Percentiles rank a stretch among this genome's conserved stretches.
phyloP scores from a whole-genome alignment of 495 filamentous ascomycete genomes.

The Pseudomonodictys pantanalensis region DNA sequence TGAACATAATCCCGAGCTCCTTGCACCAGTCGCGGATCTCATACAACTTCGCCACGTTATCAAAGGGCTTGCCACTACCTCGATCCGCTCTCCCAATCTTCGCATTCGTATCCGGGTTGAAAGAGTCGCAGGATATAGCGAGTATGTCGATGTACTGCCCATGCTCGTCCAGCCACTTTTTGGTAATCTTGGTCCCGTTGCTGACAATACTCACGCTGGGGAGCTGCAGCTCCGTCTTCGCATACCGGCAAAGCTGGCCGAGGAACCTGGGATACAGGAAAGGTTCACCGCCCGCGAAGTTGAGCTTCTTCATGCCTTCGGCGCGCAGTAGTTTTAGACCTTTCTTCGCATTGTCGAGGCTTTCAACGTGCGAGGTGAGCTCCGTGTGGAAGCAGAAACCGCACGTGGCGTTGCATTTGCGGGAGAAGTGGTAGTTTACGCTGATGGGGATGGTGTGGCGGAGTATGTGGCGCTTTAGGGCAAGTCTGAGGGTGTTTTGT shows the following conservation, averaged over 20 bases:
- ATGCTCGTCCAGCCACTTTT: conserved; percentile 45
- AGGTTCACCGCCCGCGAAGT: conserved; percentile 61
- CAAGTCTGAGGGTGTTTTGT: neutral
- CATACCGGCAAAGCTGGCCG: conserved; percentile 49
- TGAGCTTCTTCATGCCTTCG: conserved; percentile 58
- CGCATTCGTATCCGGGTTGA: conserved; percentile 52
- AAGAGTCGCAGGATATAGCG: conserved; percentile 58
- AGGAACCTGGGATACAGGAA: conserved; percentile 54
- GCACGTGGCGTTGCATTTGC: conserved; percentile 53
- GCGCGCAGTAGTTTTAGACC: conserved; percentile 48
- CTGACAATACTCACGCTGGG: conserved; percentile 55
- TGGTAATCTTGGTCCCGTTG: conserved; percentile 52
- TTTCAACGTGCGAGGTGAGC: conserved; percentile 45
- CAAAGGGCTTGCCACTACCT: conserved; percentile 26
- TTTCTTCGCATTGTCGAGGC: conserved; percentile 43
- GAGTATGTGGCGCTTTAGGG: neutral
- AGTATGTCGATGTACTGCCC: conserved; percentile 53
- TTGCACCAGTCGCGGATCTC: conserved; percentile 48
- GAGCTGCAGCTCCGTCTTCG: conserved; percentile 50
- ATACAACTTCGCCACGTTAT: conserved; percentile 47
- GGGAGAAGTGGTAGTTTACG: conserved; percentile 52
- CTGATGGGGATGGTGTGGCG: conserved; percentile 38
- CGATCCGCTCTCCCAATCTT: conserved; percentile 50
- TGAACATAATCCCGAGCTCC: conserved; percentile 53
- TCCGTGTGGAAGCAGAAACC: conserved; percentile 61